These are phyloP conservation scores for Aspergillus nanangensis DNA, from an alignment of 495 filamentous ascomycete species.

Conservation along the genomic window DNA sequence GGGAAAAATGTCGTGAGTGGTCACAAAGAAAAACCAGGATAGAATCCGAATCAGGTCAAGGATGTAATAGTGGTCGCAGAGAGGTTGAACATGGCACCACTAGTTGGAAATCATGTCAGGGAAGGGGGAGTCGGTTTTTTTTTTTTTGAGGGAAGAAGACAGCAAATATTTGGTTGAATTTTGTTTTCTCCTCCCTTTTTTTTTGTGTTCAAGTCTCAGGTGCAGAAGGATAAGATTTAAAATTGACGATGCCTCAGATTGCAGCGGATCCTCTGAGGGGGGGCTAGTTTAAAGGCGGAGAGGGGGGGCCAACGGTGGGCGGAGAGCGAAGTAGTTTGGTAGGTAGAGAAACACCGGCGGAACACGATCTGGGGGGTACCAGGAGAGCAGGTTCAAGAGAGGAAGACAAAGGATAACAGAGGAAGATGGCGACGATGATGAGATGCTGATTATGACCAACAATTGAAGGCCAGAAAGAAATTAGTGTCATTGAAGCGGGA, in stretches of 20 bases:
- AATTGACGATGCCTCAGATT: no score
- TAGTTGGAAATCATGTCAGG: conserved; percentile 15
- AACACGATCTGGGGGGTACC: no score
- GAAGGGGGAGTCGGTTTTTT: neutral
- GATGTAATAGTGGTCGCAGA: conserved; percentile 13
- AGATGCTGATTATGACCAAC: no score
- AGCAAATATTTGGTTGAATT: neutral
- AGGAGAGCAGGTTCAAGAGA: neutral
- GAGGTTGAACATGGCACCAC: conserved; percentile 24
- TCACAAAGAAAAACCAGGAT: conserved; percentile 8
- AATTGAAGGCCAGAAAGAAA: neutral
- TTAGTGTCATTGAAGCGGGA: conserved; percentile 5
- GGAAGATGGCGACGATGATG: no score
- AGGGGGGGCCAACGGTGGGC: no score
- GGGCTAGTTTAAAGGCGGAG: no score
- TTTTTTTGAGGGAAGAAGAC: no score
- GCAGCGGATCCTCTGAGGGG: no score
- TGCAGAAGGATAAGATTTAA: no score
- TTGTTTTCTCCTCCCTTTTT: no score
- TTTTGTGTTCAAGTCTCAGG: neutral
- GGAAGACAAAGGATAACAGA: neutral
- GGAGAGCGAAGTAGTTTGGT: no score
- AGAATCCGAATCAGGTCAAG: conserved; percentile 9
- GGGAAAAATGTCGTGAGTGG: conserved; percentile 1
- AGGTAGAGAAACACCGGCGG: no score